These are phyloP conservation scores for Aspergillaceae sp. DNA, from an alignment of 2,329 filamentous ascomycete genomes.

Conservation along the genomic window DNA sequence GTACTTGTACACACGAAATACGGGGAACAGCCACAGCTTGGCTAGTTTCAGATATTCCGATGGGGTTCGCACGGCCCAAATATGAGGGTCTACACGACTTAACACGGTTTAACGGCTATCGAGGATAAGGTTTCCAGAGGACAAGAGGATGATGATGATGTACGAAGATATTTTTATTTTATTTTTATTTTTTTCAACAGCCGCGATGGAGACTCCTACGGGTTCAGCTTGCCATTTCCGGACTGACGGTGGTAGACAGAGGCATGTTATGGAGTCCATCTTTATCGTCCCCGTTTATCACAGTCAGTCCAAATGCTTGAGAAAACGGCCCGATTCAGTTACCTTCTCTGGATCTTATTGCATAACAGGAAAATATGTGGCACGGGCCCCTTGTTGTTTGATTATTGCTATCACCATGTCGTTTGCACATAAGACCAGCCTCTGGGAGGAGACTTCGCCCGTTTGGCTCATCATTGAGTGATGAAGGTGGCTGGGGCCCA, in stretches of 20 bases:
- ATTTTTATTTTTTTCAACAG: too few relatives aligned
- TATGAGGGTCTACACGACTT: background rate
- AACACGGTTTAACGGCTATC: background rate
- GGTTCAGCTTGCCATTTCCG: background rate
- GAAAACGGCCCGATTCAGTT: too few relatives aligned
- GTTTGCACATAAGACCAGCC: background rate
- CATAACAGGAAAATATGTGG: background rate
- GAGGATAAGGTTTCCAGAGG: background rate
- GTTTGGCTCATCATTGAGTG: too few relatives aligned
- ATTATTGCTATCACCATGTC: background rate
- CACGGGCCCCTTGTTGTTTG: background rate
- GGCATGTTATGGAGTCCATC: too few relatives aligned
- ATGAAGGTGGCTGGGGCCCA: background rate
- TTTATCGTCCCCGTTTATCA: too few relatives aligned
- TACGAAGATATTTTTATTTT: too few relatives aligned
- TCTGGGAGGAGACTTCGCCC: background rate
- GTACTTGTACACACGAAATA: too few relatives aligned
- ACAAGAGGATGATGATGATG: too few relatives aligned
- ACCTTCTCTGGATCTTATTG: background rate
- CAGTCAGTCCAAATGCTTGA: too few relatives aligned
- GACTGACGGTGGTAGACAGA: background rate
- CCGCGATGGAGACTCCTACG: background rate
- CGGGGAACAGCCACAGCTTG: too few relatives aligned
- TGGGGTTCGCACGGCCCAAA: slow-evolving; percentile 2
- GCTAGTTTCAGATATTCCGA: slow-evolving; percentile 19